Evolutionary conservation across 768 basidiomycete species (phyloP), one percentile per base, ranked within the genome.

Genomic region (Collybiopsis confluens): DNA sequence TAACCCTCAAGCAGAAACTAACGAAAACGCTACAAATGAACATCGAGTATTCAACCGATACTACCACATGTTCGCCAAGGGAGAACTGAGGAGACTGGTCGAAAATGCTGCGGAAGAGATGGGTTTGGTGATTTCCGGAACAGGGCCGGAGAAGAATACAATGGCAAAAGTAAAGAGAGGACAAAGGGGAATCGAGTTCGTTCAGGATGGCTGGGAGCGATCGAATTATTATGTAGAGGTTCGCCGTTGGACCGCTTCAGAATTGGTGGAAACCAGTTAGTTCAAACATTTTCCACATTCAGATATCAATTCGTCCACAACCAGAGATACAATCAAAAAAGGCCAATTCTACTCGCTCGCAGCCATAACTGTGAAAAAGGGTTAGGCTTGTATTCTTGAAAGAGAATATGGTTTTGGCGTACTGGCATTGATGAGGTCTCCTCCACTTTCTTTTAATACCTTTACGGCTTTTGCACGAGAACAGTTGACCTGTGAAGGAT

Each of bases 371-470:
- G 57, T 56, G 40, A n/a, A 57, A 45, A 69, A 59, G 20, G 21
- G 40, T 59, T 23, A 57, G 13, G 13, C 27, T 40, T 11, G 20
- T 2, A 36, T 13, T 55, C 30, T 44, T 33, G 28, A 11, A 50
- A 30, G 13, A 49, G 26, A 54, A 24, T 45, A 45, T n/a, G n/a
- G 54, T 42, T n/a, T 9, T 46, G 20, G 90, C 93, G 70, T 67
- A 96, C 93, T 96, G 56, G 94, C 95, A 71, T 94, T 95, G 77
- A 97, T 95, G 69, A 98, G 69, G 73, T 98, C 95, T 36, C 94
- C 94, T 48, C 88, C 87, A 61, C 85, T 91, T 62, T 93, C 92
- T 75, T 91, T 94, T 68, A 98, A 73, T 58, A 83, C 94, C 54
- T 85, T 82, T 40, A 93, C 89, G 36, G 96, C 97, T 70, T 95